Evolutionary conservation across 495 filamentous ascomycete species (phyloP).

Genomic region (Astrothelium macrocarpum): DNA sequence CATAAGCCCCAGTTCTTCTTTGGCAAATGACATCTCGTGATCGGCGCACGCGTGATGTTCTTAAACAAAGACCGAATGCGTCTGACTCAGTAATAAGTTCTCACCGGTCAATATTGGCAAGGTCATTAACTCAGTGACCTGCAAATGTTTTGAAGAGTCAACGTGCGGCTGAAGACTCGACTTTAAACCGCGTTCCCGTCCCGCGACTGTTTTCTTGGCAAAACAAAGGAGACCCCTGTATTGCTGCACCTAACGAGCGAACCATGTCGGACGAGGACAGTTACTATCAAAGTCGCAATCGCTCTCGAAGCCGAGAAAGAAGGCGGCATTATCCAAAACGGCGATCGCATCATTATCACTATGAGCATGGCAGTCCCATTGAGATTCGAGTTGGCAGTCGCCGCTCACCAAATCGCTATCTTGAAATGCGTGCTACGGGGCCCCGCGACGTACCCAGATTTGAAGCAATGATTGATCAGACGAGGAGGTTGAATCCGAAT

Average conservation of each 20-base stretch:
- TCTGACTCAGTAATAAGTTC: not conserved
- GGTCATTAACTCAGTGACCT: no score
- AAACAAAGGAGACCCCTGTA: not conserved
- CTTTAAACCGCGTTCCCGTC: not conserved
- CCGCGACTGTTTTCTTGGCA: not conserved
- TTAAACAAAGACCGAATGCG: not conserved
- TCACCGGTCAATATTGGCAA: not conserved
- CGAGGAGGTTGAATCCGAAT: slow-evolving; percentile 1
- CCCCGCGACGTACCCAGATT: slow-evolving; percentile 21
- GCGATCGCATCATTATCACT: not conserved
- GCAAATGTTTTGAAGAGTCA: no score
- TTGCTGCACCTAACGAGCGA: no score
- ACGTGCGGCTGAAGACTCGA: not conserved
- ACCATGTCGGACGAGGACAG: slow-evolving; percentile 5
- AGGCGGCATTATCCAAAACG: not conserved
- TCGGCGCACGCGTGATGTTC: not conserved
- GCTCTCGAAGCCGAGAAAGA: not conserved
- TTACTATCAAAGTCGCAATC: not conserved
- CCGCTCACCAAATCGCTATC: slow-evolving; percentile 14
- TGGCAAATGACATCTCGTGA: not conserved
- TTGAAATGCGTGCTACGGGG: slow-evolving; percentile 16
- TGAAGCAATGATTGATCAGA: slow-evolving; percentile 15
- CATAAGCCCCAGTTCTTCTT: not conserved
- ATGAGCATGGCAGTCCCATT: slow-evolving; percentile 6
- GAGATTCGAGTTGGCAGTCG: slow-evolving; percentile 19